Evolutionary conservation across 2,329 filamentous ascomycete genomes (phyloP).

Genomic region (Botrytis pseudocinerea): DNA sequence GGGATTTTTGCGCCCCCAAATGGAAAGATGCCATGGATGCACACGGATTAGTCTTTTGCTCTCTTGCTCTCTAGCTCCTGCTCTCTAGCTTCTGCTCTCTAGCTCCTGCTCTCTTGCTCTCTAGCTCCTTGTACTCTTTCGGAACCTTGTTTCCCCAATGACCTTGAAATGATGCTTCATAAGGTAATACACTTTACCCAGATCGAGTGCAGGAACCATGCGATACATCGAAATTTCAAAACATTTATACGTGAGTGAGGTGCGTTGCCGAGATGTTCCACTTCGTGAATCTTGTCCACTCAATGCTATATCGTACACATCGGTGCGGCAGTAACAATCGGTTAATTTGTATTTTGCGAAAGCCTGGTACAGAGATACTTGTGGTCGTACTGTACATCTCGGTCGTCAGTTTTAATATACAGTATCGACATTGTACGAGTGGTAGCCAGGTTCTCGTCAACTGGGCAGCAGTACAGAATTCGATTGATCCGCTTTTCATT

Average conservation of each 20-base stretch:
- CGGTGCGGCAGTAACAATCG: conserved; percentile 23
- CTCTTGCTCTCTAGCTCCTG: not conserved
- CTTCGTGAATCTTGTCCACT: conserved; percentile 25
- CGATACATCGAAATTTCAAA: conserved; percentile 19
- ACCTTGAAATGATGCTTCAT: conserved; percentile 6
- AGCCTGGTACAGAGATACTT: conserved; percentile 14
- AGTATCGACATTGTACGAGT: conserved; percentile 3
- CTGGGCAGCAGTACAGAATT: conserved; percentile 24
- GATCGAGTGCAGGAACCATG: conserved; percentile 26
- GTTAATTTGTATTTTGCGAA: conserved; percentile 22
- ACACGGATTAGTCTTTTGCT: not conserved
- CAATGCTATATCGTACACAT: conserved; percentile 19
- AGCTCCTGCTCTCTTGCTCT: not conserved
- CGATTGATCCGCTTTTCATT: conserved; percentile 21
- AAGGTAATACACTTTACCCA: conserved; percentile 8
- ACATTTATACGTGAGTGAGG: not conserved
- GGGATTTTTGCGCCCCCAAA: conserved; percentile 22
- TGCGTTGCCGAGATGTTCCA: conserved; percentile 18
- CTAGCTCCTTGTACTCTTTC: not conserved
- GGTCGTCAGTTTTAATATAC: not conserved
- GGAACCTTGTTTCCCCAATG: conserved; percentile 14
- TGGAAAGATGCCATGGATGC: not conserved
- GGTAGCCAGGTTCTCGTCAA: conserved; percentile 24
- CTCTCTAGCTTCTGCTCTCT: too few species aligned
- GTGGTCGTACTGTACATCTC: not conserved